Percentiles rank a stretch among this genome's conserved stretches.
Conservation (phyloP, 2,329 filamentous ascomycete species). For the Ophiocordyceps camponoti-rufipedis region DNA sequence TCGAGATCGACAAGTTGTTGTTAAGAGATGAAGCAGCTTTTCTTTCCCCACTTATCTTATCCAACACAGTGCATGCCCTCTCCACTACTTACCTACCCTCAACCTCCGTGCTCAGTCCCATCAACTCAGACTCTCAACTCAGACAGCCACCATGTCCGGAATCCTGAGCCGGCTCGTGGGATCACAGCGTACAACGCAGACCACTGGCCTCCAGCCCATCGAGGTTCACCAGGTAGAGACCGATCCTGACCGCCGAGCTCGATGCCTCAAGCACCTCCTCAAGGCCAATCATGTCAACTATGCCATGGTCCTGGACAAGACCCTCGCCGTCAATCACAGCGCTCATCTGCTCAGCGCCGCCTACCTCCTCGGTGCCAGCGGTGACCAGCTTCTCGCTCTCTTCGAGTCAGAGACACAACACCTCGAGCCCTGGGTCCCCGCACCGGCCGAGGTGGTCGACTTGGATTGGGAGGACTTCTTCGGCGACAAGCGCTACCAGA, state of each 20-base stretch:
- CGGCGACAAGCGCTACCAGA: conserved; percentile 64
- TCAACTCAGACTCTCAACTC: neutral
- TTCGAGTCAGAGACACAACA: conserved; percentile 60
- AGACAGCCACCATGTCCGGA: conserved; percentile 12
- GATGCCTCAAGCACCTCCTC: conserved; percentile 77
- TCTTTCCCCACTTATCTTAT: too few relatives aligned
- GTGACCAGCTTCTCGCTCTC: conserved; percentile 55
- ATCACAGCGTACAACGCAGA: conserved; percentile 7
- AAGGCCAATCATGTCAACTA: conserved; percentile 86
- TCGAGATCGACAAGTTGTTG: too few relatives aligned
- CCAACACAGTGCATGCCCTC: too few relatives aligned
- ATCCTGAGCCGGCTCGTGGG: conserved; percentile 14
- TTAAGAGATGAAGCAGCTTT: too few relatives aligned
- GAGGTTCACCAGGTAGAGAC: conserved; percentile 67
- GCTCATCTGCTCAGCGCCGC: conserved; percentile 70
- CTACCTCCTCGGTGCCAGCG: conserved; percentile 64
- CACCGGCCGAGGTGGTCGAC: conserved; percentile 65
- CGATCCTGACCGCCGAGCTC: conserved; percentile 55
- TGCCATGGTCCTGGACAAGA: conserved; percentile 60
- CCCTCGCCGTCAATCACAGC: conserved; percentile 66
- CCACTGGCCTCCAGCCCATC: conserved; percentile 42
- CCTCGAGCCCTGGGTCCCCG: conserved; percentile 66
- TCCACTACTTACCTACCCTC: neutral
- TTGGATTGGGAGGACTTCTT: conserved; percentile 78
- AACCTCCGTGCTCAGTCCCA: neutral